phyloP scores from a whole-genome alignment of 768 basidiomycete genomes.

The Pisolithus microcarpus region DNA sequence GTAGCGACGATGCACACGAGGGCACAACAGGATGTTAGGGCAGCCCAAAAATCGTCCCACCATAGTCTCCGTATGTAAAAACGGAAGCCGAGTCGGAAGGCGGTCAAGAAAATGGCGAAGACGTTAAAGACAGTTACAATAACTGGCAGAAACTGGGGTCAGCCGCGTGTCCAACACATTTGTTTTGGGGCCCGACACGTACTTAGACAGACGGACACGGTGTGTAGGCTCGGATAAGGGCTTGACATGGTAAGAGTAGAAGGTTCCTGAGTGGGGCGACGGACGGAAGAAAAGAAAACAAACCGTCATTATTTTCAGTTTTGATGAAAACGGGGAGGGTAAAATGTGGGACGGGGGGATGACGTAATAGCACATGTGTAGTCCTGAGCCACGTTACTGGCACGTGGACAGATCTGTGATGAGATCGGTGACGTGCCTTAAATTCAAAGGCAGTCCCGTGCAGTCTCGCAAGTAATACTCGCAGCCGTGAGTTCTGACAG shows the following conservation, averaged over 20 bases:
- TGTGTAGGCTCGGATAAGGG: background rate
- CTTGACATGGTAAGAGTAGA: background rate
- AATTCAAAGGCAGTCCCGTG: too few species aligned
- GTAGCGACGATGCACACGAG: slow-evolving; percentile 3
- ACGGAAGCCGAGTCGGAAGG: slow-evolving; percentile 23
- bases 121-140: slow-evolving; percentile 15
- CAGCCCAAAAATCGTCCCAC: slow-evolving; percentile 26
- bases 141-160: slow-evolving; percentile 4
- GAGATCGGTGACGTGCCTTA: too few species aligned
- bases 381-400: too few species aligned
- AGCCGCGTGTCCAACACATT: background rate
- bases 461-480: too few species aligned
- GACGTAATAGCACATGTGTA: too few species aligned
- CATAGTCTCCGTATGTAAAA: slow-evolving; percentile 15
- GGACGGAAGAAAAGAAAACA: too few species aligned
- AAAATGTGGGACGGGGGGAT: too few species aligned
- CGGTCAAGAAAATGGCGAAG: slow-evolving; percentile 13
- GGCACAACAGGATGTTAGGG: slow-evolving; percentile 10
- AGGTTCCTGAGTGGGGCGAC: too few species aligned
- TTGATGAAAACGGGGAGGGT: too few species aligned
- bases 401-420: too few species aligned
- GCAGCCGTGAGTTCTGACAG: too few species aligned
- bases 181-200: background rate
- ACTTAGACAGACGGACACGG: background rate
- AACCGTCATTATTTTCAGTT: too few species aligned